Evolutionary conservation across 139 green algal genomes (phyloP).

Genomic region (Dunaliella sp.): DNA sequence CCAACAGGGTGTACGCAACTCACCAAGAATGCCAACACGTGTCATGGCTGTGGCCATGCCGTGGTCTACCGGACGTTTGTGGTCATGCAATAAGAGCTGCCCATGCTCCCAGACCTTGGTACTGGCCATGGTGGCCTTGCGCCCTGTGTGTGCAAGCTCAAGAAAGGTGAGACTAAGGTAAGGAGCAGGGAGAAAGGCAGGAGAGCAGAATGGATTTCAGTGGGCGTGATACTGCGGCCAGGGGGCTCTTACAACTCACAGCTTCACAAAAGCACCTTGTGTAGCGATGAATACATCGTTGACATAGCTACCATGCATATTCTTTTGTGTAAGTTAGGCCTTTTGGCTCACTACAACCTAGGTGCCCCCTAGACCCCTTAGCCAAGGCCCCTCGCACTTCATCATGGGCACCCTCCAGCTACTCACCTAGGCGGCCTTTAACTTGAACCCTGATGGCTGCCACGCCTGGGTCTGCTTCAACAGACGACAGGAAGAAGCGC

Average conservation of each 20-base stretch:
- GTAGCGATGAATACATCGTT: no score
- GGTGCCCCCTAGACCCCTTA: neutral
- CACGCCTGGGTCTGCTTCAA: slow-evolving; percentile 19
- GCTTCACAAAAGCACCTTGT: no score
- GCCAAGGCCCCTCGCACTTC: neutral
- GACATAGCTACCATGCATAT: no score
- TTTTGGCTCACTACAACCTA: neutral
- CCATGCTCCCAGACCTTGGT: slow-evolving; percentile 40
- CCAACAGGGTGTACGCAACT: no score
- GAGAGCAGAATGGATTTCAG: neutral
- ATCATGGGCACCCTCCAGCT: neutral
- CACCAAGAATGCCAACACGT: slow-evolving; percentile 30
- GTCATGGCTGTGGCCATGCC: slow-evolving; percentile 28
- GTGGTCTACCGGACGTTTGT: slow-evolving; percentile 30
- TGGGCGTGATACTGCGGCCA: no score
- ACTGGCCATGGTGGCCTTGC: slow-evolving; percentile 32
- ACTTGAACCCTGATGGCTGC: slow-evolving; percentile 22
- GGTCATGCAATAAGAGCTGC: neutral
- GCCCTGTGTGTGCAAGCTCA: slow-evolving; percentile 14
- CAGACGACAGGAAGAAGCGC: slow-evolving; percentile 39
- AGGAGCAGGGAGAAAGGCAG: neutral
- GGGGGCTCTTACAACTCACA: no score
- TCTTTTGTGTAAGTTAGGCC: neutral
- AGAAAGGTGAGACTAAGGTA: neutral
- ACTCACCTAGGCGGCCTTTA: slow-evolving; percentile 25